These are phyloP conservation scores for Mycena floridula DNA, from an alignment of 768 basidiomycete species.

Conservation along the genomic window DNA sequence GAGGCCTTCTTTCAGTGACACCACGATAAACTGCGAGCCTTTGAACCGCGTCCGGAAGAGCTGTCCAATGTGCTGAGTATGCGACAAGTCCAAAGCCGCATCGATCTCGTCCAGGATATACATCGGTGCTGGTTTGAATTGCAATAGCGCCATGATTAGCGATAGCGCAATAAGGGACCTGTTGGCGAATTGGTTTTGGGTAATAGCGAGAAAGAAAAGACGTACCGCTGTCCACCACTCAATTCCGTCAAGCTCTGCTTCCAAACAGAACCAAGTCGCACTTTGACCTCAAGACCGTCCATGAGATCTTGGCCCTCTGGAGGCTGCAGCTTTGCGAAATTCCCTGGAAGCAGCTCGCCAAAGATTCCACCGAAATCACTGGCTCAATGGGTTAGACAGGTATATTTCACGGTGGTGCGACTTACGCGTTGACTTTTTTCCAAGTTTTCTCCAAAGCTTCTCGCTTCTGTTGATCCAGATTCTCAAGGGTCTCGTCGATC, in stretches of 20 bases:
- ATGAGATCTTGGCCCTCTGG: conserved; percentile 93
- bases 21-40: conserved; percentile 97
- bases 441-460: conserved; percentile 93
- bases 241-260: conserved; percentile 96
- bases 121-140: conserved; percentile 99
- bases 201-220: conserved; percentile 1
- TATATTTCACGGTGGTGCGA: conserved; percentile 3
- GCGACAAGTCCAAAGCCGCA: conserved; percentile 92
- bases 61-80: conserved; percentile 96
- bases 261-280: conserved; percentile 92
- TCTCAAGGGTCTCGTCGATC: conserved; percentile 89
- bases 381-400: conserved; percentile 1
- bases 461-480: conserved; percentile 90
- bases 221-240: conserved; percentile 93
- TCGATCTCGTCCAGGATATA: conserved; percentile 99
- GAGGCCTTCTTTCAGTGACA: conserved; percentile 92
- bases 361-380: conserved; percentile 98
- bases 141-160: conserved; percentile 97
- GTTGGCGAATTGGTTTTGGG: conserved; percentile 4
- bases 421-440: conserved; percentile 90
- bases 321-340: conserved; percentile 91
- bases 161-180: conserved; percentile 97
- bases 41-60: conserved; percentile 98
- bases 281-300: conserved; percentile 96
- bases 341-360: conserved; percentile 90